Evolutionary conservation across 306 rosid species (phyloP).

Genomic region (Crotalaria pallida): DNA sequence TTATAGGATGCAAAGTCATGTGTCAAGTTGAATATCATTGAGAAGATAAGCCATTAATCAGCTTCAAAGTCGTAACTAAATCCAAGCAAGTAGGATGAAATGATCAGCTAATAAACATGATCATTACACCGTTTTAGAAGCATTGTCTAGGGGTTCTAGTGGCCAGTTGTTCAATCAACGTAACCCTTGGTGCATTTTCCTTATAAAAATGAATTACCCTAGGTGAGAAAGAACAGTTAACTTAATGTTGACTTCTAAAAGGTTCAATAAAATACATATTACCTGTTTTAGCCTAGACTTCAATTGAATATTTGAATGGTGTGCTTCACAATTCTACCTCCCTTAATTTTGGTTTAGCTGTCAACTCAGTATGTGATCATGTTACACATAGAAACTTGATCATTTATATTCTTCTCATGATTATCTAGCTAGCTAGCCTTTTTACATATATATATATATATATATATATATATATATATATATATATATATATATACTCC

Average conservation of each 20-base stretch:
- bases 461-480: too few relatives aligned
- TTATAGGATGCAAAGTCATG: slow-evolving; percentile 23
- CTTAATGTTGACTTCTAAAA: slow-evolving; percentile 27
- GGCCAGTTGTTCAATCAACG: slow-evolving; percentile 10
- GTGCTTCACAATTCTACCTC: background rate
- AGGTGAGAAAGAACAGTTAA: slow-evolving; percentile 8
- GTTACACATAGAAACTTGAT: background rate
- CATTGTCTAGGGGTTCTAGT: slow-evolving; percentile 21
- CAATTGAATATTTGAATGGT: slow-evolving; percentile 6
- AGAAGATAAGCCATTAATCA: background rate
- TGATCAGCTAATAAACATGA: slow-evolving; percentile 31
- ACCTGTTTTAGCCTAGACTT: slow-evolving; percentile 21
- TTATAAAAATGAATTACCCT: background rate
- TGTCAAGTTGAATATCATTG: slow-evolving; percentile 7
- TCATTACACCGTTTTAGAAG: slow-evolving; percentile 34
- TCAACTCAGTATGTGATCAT: slow-evolving; percentile 31
- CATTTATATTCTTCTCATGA: slow-evolving; percentile 27
- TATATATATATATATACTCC: too few relatives aligned
- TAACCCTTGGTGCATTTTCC: slow-evolving; percentile 2
- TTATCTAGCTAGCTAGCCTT: slow-evolving; percentile 11
- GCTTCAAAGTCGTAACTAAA: slow-evolving; percentile 25
- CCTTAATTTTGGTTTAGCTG: slow-evolving; percentile 14
- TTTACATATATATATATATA: too few relatives aligned
- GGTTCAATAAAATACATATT: background rate
- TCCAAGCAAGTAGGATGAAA: slow-evolving; percentile 21